Base-by-base conservation (phyloP, 495 filamentous ascomycete genomes). In the Neurospora sp. region DNA sequence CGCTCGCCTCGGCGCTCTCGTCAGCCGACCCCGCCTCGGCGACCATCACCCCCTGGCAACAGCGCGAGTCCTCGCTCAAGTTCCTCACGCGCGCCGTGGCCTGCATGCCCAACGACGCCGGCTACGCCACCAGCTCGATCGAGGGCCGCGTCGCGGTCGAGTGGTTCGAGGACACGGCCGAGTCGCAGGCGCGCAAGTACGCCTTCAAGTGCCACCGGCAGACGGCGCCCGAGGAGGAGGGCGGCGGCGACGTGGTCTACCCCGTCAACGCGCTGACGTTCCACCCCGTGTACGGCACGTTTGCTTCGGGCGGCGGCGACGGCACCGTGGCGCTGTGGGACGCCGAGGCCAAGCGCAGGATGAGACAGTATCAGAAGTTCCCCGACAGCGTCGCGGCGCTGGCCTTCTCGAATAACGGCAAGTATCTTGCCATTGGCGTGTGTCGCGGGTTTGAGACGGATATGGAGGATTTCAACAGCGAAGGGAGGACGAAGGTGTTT, bases 141-240 rank as follows among this genome's bases (percentile, higher is more conserved):
- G 96, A 99, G 78, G 96, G 96, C 16, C 89, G 96, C 75, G 92
- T 98, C 0, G 95, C 94, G 0, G 96, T 99, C 1, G 96, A 99
- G 79, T 98, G 94, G 92, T 98, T 98, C 83, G 96, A 98, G 78
- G 91, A 94, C 14, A 91, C 89, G 9, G 84, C 89, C 39, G 90
- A 92, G 78, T 94, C 92, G 5, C 93, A 98, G 81, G 91, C 91
- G 20, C 87, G 94, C 72, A 98, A 97, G 78, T 99, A 98, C 84
- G 96, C 96, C 11, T 99, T 99, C 86, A 99, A 99, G 80, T 99
- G 96, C 82, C 96, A 99, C 82, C 90, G 96, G 12, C 92, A 96
- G 81, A 83, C 84, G 2, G 79, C 78, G 31, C 77, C 79, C 46
- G 81, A 82, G 16, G 79, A 80, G n/a, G 81, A 82, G 2, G 87